Evolutionary conservation across 805 yeast genomes (phyloP).

Genomic region (Zygosaccharomyces siamensis): DNA sequence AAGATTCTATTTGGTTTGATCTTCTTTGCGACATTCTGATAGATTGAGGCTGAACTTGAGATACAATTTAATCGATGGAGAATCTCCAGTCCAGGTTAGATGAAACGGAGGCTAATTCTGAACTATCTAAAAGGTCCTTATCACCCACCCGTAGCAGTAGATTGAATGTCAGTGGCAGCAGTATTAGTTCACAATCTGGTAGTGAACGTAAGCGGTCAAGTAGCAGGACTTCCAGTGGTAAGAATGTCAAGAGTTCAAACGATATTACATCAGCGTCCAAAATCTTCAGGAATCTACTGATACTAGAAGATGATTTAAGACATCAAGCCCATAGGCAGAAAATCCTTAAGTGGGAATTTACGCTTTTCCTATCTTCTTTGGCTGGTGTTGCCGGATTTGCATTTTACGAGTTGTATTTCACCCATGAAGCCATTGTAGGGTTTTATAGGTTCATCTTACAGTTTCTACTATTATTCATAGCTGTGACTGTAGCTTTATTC

Average conservation of each 20-base stretch:
- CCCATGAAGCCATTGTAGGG: conserved; percentile 40
- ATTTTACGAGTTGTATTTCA: conserved; percentile 37
- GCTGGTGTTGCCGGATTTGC: conserved; percentile 39
- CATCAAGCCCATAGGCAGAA: conserved; percentile 74
- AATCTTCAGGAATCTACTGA: conserved; percentile 73
- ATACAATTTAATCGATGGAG: conserved; percentile 2
- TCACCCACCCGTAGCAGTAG: not conserved
- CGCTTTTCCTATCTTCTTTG: conserved; percentile 38
- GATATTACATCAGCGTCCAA: conserved; percentile 54
- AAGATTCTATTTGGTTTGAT: not conserved
- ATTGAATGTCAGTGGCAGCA: conserved; percentile 2
- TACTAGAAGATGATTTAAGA: conserved; percentile 80
- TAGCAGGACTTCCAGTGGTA: conserved; percentile 31
- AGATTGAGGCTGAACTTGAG: not conserved
- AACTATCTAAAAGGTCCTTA: not conserved
- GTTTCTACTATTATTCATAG: conserved; percentile 54
- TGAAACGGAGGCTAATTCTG: conserved; percentile 1
- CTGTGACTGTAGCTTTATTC: conserved; percentile 68
- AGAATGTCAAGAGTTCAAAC: conserved; percentile 24
- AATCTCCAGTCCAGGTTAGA: conserved; percentile 3
- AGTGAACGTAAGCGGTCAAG: conserved; percentile 23
- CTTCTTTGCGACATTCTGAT: not conserved
- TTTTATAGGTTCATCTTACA: conserved; percentile 39
- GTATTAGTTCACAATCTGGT: conserved; percentile 1
- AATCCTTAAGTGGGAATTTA: conserved; percentile 47